Percentiles rank a stretch among this genome's conserved stretches.
Conservation (phyloP, 768 basidiomycete genomes). For the Tulasnella sp. region DNA sequence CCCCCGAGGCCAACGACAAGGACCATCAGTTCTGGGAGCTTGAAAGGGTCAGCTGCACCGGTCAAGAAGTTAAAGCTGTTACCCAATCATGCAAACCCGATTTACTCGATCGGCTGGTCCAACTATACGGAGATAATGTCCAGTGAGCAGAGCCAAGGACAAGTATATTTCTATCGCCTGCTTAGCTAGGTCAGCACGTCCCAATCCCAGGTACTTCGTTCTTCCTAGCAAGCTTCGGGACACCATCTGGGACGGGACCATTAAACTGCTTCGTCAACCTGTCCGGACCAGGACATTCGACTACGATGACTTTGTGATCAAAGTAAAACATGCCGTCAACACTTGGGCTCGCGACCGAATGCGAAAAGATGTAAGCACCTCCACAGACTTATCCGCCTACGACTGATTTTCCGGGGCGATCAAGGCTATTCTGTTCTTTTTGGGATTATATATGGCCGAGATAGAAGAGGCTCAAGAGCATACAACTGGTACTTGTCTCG, state of each 20-base stretch:
- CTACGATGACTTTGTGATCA: slow-evolving; percentile 3
- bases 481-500: slow-evolving; percentile 12
- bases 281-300: background rate
- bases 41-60: background rate
- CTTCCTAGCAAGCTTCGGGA: background rate
- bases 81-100: background rate
- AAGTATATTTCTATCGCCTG: background rate
- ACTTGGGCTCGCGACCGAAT: background rate
- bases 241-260: background rate
- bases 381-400: background rate
- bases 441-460: background rate
- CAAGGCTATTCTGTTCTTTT: slow-evolving; percentile 7
- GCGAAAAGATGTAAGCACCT: background rate
- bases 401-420: background rate
- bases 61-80: background rate
- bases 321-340: background rate
- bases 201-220: background rate
- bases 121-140: background rate
- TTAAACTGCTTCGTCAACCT: background rate
- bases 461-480: background rate
- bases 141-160: background rate
- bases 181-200: background rate
- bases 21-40: background rate
- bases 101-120: background rate
- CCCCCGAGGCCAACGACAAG: background rate